Conservation (phyloP, 1,284 basidiomycete species). For the Apiotrichum domesticum region DNA sequence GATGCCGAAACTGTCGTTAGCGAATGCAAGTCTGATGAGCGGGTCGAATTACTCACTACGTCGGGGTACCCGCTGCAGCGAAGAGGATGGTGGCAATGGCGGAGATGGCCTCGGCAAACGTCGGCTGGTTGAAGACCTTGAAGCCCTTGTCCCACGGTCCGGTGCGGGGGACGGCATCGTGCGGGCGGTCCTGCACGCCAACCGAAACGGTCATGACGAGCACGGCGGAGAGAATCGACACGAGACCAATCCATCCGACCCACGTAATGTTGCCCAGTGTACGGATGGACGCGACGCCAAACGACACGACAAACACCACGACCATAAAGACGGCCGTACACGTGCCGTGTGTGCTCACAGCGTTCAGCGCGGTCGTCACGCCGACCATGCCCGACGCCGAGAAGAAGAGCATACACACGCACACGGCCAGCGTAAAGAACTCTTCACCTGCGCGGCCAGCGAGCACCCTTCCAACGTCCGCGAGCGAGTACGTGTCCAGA, state of each 20-base stretch:
- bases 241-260: conserved; percentile 41
- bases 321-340: conserved; percentile 44
- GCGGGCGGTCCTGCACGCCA: conserved; percentile 40
- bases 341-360: conserved; percentile 35
- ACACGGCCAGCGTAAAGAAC: conserved; percentile 17
- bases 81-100: conserved; percentile 41
- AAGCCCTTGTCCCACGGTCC: conserved; percentile 31
- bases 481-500: conserved; percentile 24
- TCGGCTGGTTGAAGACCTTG: conserved; percentile 20
- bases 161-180: conserved; percentile 20
- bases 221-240: conserved; percentile 35
- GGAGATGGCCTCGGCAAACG: conserved; percentile 39
- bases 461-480: conserved; percentile 25
- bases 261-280: conserved; percentile 43
- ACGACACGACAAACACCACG: conserved; percentile 32
- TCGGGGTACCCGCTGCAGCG: conserved; percentile 31
- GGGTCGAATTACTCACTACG: conserved; percentile 2
- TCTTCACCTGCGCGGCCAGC: conserved; percentile 15
- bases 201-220: conserved; percentile 44
- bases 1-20: conserved; percentile 11
- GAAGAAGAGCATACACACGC: conserved; percentile 19
- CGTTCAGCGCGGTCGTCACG: conserved; percentile 46
- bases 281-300: conserved; percentile 33
- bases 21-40: no score
- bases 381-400: conserved; percentile 23